Evolutionary conservation across 2,329 filamentous ascomycete genomes (phyloP), one percentile per base, ranked within the genome.

Genomic region (Trichoderma arundinaceum): DNA sequence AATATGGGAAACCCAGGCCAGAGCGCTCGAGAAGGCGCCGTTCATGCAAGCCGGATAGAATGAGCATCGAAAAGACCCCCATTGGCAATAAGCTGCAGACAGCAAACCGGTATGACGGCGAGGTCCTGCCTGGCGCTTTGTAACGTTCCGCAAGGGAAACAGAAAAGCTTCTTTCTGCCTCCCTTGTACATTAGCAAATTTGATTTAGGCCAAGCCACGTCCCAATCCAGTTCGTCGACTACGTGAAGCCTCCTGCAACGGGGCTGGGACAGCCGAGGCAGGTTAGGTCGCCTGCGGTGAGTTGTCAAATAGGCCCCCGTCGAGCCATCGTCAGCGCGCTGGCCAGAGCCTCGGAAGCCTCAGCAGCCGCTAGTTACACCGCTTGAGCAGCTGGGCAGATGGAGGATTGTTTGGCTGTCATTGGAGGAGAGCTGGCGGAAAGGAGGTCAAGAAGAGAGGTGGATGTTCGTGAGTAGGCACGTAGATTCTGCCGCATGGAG

Each of bases 1-100:
- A 4, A 67, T 79, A 7, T 82, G 79, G 79, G 67, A 69, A 12
- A 71, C 71, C 3, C 78, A 80, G 69, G 74, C 73, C 4, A 61
- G 75, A 8, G 76, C 74, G 12, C 68, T 79, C 2, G 70, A 64
- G 13, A 69, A 66, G 7, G 72, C 75, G 17, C 63, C 73, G 3
- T 78, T 74, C 43, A 72, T 73, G 54, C 66, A 64, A 15, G 51
- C 61, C 52, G 39, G 61, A 13, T 33, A 54, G 61, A 22, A 64
- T 41, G 52, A 41, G 51, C 15, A 19, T 52, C 33, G n/a, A 57
- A 57, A 49, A 19, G 51, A 22, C 17, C 19, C 5, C 33, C 35
- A 8, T n/a, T 35, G 60, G 49, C 52, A 15, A 33, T 57, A 17
- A 12, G 38, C 38, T 44, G 39, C 32, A 56, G 53, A 43, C 8